Percentiles rank a stretch among this genome's conserved stretches.
Evolutionary conservation across 352 stramenopile genomes (phyloP).

Genomic region (Thraustochytrium striatum): DNA sequence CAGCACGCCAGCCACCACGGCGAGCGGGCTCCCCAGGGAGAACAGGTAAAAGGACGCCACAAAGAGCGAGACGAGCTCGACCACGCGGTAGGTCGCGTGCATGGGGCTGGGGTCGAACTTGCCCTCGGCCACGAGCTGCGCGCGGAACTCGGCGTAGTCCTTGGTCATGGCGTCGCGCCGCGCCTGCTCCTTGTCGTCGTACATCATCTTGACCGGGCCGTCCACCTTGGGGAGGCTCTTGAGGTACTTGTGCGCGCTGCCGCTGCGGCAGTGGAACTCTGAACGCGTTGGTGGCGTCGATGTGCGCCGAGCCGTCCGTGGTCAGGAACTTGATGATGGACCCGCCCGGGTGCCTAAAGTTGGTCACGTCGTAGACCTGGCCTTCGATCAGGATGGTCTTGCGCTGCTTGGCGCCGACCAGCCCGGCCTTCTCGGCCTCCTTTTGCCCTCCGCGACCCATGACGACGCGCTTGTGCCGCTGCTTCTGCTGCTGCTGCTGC

Average conservation of each 20-base stretch:
- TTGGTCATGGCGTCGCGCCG: constrained; percentile 5
- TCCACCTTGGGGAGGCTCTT: constrained; percentile 13
- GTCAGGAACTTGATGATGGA: constrained; percentile 54
- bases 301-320: constrained; percentile 15
- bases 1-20: constrained; percentile 11
- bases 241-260: constrained; percentile 51
- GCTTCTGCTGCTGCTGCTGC: too few species aligned
- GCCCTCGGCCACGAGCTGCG: constrained; percentile 46
- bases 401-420: not conserved
- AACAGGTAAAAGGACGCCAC: constrained; percentile 40
- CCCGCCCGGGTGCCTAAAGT: constrained; percentile 53
- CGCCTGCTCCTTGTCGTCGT: not conserved
- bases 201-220: not conserved
- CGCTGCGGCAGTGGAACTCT: constrained; percentile 50
- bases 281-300: constrained; percentile 51
- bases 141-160: constrained; percentile 48
- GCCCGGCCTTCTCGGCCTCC: not conserved
- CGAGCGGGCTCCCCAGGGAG: not conserved
- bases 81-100: constrained; percentile 43
- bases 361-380: constrained; percentile 48
- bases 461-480: too few species aligned
- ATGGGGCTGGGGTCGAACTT: constrained; percentile 41
- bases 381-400: constrained; percentile 52
- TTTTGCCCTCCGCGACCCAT: too few species aligned
- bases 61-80: constrained; percentile 48